Conservation (phyloP, 2,329 filamentous ascomycete genomes). For the Metarhizium album region DNA sequence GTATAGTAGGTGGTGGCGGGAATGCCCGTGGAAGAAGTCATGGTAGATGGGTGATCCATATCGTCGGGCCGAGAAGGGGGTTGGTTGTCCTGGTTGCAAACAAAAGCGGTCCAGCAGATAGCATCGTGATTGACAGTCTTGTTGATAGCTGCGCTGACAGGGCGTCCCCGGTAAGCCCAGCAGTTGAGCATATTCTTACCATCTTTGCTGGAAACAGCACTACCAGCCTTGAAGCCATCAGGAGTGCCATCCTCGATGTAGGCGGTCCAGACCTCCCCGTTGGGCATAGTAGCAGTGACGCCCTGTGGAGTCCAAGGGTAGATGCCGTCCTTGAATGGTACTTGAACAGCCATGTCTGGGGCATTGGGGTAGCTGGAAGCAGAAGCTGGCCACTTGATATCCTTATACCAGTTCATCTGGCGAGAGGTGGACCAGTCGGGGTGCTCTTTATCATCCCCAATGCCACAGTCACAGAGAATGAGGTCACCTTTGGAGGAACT, state of each 20-base stretch:
- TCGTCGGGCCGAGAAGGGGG: slow-evolving; percentile 24
- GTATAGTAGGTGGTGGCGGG: slow-evolving; percentile 23
- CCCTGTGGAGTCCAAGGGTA: slow-evolving; percentile 29
- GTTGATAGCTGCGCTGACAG: slow-evolving; percentile 27
- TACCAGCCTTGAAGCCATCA: slow-evolving; percentile 29
- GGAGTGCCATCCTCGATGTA: slow-evolving; percentile 31
- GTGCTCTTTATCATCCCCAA: slow-evolving; percentile 29
- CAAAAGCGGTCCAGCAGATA: slow-evolving; percentile 30
- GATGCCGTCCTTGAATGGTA: slow-evolving; percentile 26
- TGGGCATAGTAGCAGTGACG: slow-evolving; percentile 26
- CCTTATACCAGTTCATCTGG: slow-evolving; percentile 32
- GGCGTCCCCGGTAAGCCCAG: slow-evolving; percentile 31
- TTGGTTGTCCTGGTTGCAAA: slow-evolving; percentile 26
- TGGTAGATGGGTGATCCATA: slow-evolving; percentile 25
- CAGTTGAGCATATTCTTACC: slow-evolving; percentile 28
- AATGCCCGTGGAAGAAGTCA: slow-evolving; percentile 20
- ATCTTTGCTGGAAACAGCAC: slow-evolving; percentile 28
- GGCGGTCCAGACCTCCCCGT: slow-evolving; percentile 29
- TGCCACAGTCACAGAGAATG: slow-evolving; percentile 31
- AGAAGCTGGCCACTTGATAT: slow-evolving; percentile 25
- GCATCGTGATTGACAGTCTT: slow-evolving; percentile 26
- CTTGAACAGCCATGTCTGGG: slow-evolving; percentile 27
- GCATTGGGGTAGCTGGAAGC: slow-evolving; percentile 23
- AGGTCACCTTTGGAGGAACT: slow-evolving; percentile 24
- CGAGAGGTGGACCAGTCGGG: slow-evolving; percentile 31